Conservation (phyloP, 352 stramenopile species). For the Phytophthora hybrid region DNA sequence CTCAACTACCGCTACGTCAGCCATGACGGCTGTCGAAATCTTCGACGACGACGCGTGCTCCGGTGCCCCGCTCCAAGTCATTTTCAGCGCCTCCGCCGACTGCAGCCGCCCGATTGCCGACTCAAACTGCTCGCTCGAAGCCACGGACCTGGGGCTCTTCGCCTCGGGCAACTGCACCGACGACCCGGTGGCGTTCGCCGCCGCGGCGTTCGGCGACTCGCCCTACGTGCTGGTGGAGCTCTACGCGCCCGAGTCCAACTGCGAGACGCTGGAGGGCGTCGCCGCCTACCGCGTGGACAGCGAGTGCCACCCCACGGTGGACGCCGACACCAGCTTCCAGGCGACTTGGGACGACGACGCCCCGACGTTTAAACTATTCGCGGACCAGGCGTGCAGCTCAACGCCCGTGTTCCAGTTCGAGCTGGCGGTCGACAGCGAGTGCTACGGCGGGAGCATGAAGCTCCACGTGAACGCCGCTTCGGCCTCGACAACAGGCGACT, state of each 20-base stretch:
- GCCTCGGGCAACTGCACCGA: constrained; percentile 31
- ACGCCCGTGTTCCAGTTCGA: constrained; percentile 21
- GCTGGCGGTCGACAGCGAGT: constrained; percentile 21
- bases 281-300: constrained; percentile 35
- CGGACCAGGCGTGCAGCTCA: constrained; percentile 22
- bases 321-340: constrained; percentile 31
- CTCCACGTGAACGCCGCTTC: constrained; percentile 13
- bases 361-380: constrained; percentile 30
- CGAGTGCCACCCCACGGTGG: constrained; percentile 32
- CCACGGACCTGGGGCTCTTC: constrained; percentile 25
- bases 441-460: constrained; percentile 29
- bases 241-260: constrained; percentile 20
- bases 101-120: constrained; percentile 11
- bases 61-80: constrained; percentile 27
- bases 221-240: constrained; percentile 33
- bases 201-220: constrained; percentile 8
- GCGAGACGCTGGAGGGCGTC: constrained; percentile 25
- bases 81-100: constrained; percentile 26
- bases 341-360: constrained; percentile 16
- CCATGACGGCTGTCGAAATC: constrained; percentile 27
- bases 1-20: not conserved
- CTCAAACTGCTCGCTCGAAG: constrained; percentile 22
- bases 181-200: constrained; percentile 19
- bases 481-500: not conserved
- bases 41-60: constrained; percentile 30